Evolutionary conservation across 176 grass and related monocot genomes (phyloP).

Genomic region (Oryza officinalis): DNA sequence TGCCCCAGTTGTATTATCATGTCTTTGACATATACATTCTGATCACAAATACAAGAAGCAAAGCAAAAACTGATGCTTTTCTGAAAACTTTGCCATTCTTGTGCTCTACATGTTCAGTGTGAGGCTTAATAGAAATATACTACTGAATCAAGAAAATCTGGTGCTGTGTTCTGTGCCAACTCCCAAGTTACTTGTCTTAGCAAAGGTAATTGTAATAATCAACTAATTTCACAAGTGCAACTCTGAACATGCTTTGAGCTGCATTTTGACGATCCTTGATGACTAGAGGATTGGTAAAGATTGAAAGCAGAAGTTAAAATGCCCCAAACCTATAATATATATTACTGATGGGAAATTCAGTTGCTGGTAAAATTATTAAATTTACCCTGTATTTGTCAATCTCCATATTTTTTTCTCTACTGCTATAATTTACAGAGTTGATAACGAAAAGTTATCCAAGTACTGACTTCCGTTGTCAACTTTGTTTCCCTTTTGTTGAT

Average conservation of each 20-base stretch:
- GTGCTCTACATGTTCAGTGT: slow-evolving; percentile 16
- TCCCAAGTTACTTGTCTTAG: neutral
- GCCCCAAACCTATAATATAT: neutral
- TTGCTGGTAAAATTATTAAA: neutral
- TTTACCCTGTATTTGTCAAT: neutral
- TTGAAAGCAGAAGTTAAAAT: neutral
- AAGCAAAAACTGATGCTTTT: neutral
- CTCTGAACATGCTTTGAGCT: neutral
- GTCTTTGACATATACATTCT: neutral
- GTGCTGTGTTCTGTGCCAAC: neutral
- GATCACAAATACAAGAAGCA: slow-evolving; percentile 18
- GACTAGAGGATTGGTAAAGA: neutral
- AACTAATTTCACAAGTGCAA: neutral
- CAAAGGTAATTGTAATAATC: neutral
- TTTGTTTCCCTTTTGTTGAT: neutral
- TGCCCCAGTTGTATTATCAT: slow-evolving; percentile 19
- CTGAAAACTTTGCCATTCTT: slow-evolving; percentile 1
- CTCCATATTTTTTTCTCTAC: neutral
- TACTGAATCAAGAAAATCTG: neutral
- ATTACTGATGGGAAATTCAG: neutral
- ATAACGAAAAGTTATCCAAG: neutral
- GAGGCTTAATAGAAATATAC: neutral
- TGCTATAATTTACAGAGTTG: neutral
- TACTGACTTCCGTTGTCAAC: neutral
- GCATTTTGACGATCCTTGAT: neutral